Evolutionary conservation across 2,329 filamentous ascomycete genomes (phyloP), one percentile per base, ranked within the genome.

Genomic region (Cordyceps militaris): DNA sequence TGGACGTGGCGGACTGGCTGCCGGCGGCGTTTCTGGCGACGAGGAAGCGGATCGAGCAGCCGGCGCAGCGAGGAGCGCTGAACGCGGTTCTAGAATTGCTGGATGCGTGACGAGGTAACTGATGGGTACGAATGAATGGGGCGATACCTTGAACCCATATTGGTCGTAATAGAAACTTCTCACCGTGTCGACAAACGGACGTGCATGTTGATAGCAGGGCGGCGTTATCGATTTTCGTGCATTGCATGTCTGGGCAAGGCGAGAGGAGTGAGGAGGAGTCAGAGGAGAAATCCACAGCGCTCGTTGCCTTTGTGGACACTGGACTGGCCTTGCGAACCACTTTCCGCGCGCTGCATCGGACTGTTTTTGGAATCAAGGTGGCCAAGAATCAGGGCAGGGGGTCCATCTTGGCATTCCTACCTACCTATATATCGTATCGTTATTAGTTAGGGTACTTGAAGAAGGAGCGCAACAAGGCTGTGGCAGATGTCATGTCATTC

Each of bases 1-100:
- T 59, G 26, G 57, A 59, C 3, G 60, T 57, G 36, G 21, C 38
- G 3, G 60, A 52, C 1, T 58, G 47, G 34, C 54, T 61, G 21
- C 60, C 60, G 0, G 50, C 30, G 23, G 54, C 60, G 14, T 49
- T 56, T 16, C 19, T 58, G 3, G 55, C 38, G 0, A 60, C 51
- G 13, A 44, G 53, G n/a, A 34, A 55, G 14, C 23, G 60, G 40
- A 21, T 61, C 19, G 46, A 57, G 24, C 23, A 43, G 34, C 44
- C 46, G 26, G 46, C 44, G 24, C 24, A n/a, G 4, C 48, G 34
- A 34, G 54, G 54, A 4, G 34, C 54, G 24, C 19, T 49, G 24
- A 46, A 49, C 10, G 54, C 46, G 13, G 46, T 57, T 2, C 36
- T 56, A 3, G 53, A 48, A 4, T n/a, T 56, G 43, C n/a, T 48